Conservation (phyloP, 164 flowering plant species). For the Piper betle region DNA sequence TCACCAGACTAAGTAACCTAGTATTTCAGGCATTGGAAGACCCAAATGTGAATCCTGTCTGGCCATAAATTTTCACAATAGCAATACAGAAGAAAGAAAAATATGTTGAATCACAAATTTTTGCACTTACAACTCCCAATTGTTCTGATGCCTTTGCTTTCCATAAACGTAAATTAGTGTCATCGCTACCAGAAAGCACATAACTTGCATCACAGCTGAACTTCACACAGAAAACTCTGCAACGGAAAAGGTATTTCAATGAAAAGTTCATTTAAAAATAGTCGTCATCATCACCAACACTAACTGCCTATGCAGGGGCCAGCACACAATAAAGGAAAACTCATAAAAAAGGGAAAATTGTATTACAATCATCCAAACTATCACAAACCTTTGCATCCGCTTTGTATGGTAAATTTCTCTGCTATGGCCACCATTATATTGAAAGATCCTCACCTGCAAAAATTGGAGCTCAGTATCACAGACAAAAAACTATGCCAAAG, state of each 20-base stretch:
- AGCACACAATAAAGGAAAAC: not conserved
- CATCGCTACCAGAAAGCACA: slow-evolving; percentile 91
- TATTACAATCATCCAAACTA: not conserved
- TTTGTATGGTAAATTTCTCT: slow-evolving; percentile 89
- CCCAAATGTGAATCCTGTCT: not conserved
- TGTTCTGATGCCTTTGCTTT: slow-evolving; percentile 97
- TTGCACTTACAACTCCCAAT: slow-evolving; percentile 76
- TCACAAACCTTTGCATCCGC: slow-evolving; percentile 88
- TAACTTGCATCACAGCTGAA: slow-evolving; percentile 76
- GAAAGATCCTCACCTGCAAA: slow-evolving; percentile 78
- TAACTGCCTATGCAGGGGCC: not conserved
- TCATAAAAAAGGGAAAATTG: not conserved
- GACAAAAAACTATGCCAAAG: not conserved
- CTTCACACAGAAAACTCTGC: slow-evolving; percentile 81
- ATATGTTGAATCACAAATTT: not conserved
- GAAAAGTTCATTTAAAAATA: not conserved
- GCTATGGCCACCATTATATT: slow-evolving; percentile 88
- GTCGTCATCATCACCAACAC: not conserved
- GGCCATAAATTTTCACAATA: not conserved
- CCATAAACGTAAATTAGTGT: slow-evolving; percentile 90
- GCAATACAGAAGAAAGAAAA: not conserved
- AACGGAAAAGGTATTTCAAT: slow-evolving; percentile 5
- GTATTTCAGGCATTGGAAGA: not conserved
- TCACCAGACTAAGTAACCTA: not conserved
- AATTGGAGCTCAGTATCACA: not conserved